phyloP scores from a whole-genome alignment of 2,329 filamentous ascomycete genomes.

The Seiridium cupressi region DNA sequence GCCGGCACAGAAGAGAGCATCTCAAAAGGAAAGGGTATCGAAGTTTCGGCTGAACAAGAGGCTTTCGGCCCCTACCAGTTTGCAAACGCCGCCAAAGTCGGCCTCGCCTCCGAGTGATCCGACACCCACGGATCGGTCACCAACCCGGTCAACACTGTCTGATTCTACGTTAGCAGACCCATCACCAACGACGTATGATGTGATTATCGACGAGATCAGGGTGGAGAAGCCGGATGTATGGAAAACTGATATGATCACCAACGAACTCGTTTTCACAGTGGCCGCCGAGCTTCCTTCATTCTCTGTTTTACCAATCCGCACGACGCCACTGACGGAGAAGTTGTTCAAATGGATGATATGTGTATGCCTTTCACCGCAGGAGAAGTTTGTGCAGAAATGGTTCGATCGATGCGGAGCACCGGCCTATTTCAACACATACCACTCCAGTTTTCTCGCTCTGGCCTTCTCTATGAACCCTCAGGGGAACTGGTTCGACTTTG shows the following conservation, averaged over 20 bases:
- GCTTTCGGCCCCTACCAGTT: background rate
- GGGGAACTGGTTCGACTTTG: slow-evolving; percentile 28
- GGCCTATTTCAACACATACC: slow-evolving; percentile 31
- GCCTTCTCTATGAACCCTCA: slow-evolving; percentile 31
- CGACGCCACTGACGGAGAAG: slow-evolving; percentile 29
- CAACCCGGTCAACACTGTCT: background rate
- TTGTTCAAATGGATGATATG: slow-evolving; percentile 30
- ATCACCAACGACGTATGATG: slow-evolving; percentile 8
- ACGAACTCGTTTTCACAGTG: slow-evolving; percentile 27
- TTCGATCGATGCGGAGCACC: slow-evolving; percentile 28
- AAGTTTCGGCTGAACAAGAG: slow-evolving; percentile 27
- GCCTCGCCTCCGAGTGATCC: background rate
- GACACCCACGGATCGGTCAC: background rate
- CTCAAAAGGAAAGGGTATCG: slow-evolving; percentile 29
- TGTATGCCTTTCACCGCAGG: slow-evolving; percentile 29
- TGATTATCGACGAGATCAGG: background rate
- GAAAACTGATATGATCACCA: slow-evolving; percentile 23
- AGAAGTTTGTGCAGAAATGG: slow-evolving; percentile 28
- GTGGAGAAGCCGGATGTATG: slow-evolving; percentile 11
- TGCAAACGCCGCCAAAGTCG: background rate
- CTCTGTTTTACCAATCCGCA: slow-evolving; percentile 28
- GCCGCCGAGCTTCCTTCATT: slow-evolving; percentile 28
- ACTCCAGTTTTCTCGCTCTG: slow-evolving; percentile 28
- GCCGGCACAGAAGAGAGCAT: slow-evolving; percentile 19
- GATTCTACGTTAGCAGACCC: background rate